Evolutionary conservation across 345 rosid genomes (phyloP), one percentile per base, ranked within the genome.

Genomic region (Euphorbia lathyris): DNA sequence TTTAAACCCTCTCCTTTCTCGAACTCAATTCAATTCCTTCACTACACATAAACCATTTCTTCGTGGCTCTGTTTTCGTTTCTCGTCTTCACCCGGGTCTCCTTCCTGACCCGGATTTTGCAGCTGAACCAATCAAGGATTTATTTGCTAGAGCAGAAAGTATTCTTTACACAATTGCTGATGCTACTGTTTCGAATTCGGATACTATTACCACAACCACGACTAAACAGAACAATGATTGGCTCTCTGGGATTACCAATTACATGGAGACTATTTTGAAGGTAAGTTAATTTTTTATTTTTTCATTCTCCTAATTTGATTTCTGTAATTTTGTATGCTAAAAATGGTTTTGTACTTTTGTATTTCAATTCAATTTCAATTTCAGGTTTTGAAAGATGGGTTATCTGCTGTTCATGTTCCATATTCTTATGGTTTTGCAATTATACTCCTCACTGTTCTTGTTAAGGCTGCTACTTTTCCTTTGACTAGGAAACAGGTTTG

Each of bases 391-490:
- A 81, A 91, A 80, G 88, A 84, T 74, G 97, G 97, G 70, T 69
- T 94, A 14, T 86, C 97, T 26, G 65, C 90, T 79, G 25, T 94
- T 66, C 88, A 91, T 65, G 88, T 87, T 12, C 96, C 97, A 1
- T 91, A 91, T 61, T 77, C 97, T 0, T 94, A 94, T 74, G 99
- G 99, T 9, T 94, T 94, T 68, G 97, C 99, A 38, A 90, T 94
- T 71, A 90, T 94, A 74, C 87, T 94, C 7, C 82, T 94, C 12
- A 94, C 97, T 0, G 83, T 94, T 40, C 88, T 94, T 75, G 97
- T 94, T 58, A 94, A 94, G 80, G 97, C 97, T 43, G 96, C 84
- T 34, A 94, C 99, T 1, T 94, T 90, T 78, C 98, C 99, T 40
- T 70, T 94, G 92, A 88, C 93, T 5, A 91, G 83, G 87, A 91